Base-by-base conservation (phyloP, 1,284 basidiomycete genomes). In the Puccinia coronata region DNA sequence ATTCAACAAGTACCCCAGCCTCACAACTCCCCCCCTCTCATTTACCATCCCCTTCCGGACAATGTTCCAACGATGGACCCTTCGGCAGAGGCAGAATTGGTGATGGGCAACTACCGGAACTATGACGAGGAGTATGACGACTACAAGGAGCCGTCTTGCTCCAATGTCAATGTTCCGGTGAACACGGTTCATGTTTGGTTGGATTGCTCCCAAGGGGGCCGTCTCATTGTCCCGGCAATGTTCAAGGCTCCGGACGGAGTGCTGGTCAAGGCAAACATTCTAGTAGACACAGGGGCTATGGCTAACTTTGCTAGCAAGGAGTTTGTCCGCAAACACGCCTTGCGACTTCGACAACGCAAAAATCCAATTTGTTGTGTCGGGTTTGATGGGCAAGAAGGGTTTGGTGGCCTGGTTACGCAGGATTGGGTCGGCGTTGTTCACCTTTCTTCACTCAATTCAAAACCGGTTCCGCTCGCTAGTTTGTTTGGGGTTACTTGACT, bases 401-500 rank as follows among this genome's bases (percentile, higher is more conserved):
- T 65, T 4, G 61, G 61, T 5, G 61, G 61, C 9, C 18, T 65
- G 16, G 28, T 70, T 43, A 70, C 67, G 12, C 67, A 70, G 14
- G 39, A 14, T 14, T 70, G 67, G 67, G 4, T 14, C 5, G 67
- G 67, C 9, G 6, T 4, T 23, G 43, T 70, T 36, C 23, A 41
- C 5, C 47, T n/a, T 41, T 18, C 43, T 12, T 6, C 23, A 70
- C 41, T 25, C 36, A 70, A 12, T n/a, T n/a, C 43, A 34, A 25
- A 43, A 34, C 31, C 67, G 36, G 11, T n/a, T 47, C 36, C 14
- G 8, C n/a, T 49, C 20, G 39, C 18, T 2, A 55, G 47, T 51
- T 53, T 31, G 11, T 74, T 74, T 14, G 34, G 34, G 5, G 25
- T 76, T 41, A 76, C 51, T 61, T 20, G 55, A 34, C 23, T 76